Percentiles rank a stretch among this genome's conserved stretches.
phyloP scores from a whole-genome alignment of 2,329 filamentous ascomycete species.

The Clarireedia hainanense region DNA sequence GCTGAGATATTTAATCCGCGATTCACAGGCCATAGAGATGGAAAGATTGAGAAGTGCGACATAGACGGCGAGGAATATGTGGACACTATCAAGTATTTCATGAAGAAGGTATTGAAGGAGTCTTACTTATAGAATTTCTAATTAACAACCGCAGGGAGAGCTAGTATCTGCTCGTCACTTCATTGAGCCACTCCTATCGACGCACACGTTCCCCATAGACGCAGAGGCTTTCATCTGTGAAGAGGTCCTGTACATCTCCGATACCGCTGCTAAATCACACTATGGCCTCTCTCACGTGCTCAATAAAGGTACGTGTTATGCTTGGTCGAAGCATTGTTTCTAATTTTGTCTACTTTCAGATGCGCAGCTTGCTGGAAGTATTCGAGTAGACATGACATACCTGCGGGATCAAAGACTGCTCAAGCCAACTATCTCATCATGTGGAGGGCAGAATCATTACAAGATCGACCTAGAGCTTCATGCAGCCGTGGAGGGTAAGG shows the following conservation, averaged over 20 bases:
- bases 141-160: neutral
- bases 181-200: slow-evolving; percentile 1
- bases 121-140: neutral
- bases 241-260: slow-evolving; percentile 15
- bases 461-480: slow-evolving; percentile 13
- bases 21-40: neutral
- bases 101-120: slow-evolving; percentile 9
- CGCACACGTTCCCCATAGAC: slow-evolving; percentile 9
- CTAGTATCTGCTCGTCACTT: neutral
- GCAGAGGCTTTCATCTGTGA: slow-evolving; percentile 10
- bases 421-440: neutral
- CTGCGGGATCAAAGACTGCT: slow-evolving; percentile 9
- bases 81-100: slow-evolving; percentile 13
- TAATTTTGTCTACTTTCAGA: slow-evolving; percentile 1
- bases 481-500: slow-evolving; percentile 12
- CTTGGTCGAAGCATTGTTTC: neutral
- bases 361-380: slow-evolving; percentile 10
- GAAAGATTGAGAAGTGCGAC: neutral
- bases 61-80: slow-evolving; percentile 13
- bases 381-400: slow-evolving; percentile 15
- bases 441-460: slow-evolving; percentile 5
- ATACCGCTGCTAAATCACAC: slow-evolving; percentile 9
- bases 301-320: slow-evolving; percentile 10
- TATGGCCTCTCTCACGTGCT: slow-evolving; percentile 1
- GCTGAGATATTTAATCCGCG: slow-evolving; percentile 3